Conservation (phyloP, 345 rosid genomes). For the Psidium guajava region DNA sequence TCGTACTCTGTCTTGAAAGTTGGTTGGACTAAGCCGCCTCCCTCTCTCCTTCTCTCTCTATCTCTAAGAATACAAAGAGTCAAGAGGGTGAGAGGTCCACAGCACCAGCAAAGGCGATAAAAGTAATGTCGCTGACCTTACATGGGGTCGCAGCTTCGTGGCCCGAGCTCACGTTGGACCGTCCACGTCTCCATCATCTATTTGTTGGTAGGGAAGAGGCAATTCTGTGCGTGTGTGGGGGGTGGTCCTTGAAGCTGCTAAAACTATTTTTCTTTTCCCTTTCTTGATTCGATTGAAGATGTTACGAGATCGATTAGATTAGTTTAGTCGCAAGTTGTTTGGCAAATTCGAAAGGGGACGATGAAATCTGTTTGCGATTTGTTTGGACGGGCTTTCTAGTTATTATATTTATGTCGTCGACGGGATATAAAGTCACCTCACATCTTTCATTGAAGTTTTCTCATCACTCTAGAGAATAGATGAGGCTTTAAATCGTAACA, state of each 20-base stretch:
- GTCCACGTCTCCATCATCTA: background rate
- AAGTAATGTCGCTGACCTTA: background rate
- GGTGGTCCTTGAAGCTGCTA: too few species aligned
- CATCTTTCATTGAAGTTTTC: background rate
- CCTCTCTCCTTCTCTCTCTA: background rate
- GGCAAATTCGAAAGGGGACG: background rate
- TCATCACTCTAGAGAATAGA: background rate
- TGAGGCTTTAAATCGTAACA: too few species aligned
- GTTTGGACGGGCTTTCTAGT: background rate
- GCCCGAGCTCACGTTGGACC: background rate
- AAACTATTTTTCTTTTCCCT: background rate
- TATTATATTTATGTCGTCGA: background rate
- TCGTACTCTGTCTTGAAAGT: conserved; percentile 5
- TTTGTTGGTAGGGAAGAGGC: background rate
- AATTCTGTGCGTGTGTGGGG: background rate
- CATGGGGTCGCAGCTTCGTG: background rate
- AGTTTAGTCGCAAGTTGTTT: background rate
- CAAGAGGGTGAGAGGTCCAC: background rate
- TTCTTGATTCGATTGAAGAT: background rate
- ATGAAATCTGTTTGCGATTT: background rate
- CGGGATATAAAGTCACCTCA: too few species aligned
- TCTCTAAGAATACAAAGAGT: background rate
- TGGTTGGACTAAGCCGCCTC: conserved; percentile 4
- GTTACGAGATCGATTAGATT: background rate
- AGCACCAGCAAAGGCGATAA: background rate